Conservation (phyloP, 352 stramenopile genomes). For the Phytophthora agathidicida region DNA sequence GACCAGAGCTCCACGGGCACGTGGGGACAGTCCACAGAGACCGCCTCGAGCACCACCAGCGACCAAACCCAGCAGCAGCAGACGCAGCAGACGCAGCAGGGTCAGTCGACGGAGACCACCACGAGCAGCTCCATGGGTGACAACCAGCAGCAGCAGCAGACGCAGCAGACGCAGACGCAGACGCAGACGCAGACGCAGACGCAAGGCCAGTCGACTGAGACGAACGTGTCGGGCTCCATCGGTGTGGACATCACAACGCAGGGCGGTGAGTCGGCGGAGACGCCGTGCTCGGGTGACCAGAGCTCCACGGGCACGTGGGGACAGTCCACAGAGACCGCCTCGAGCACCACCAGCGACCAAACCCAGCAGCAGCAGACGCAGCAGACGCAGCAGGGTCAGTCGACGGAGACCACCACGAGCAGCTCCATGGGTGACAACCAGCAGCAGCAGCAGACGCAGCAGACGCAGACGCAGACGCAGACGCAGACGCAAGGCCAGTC, state of each 20-base stretch:
- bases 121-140: not conserved
- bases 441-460: slow-evolving; percentile 7
- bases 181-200: not conserved
- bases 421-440: not conserved
- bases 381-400: slow-evolving; percentile 3
- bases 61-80: slow-evolving; percentile 2
- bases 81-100: not conserved
- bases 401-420: not conserved
- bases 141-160: slow-evolving; percentile 7
- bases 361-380: not conserved
- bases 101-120: not conserved
- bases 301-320: slow-evolving; percentile 10
- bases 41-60: not conserved
- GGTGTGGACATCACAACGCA: slow-evolving; percentile 7
- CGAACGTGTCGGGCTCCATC: slow-evolving; percentile 1
- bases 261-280: slow-evolving; percentile 13
- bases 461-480: not conserved
- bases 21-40: not conserved
- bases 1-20: slow-evolving; percentile 4
- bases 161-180: not conserved
- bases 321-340: slow-evolving; percentile 1
- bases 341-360: not conserved
- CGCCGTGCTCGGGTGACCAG: slow-evolving; percentile 21
- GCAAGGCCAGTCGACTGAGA: slow-evolving; percentile 4
- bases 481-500: not conserved